Evolutionary conservation across 2,329 filamentous ascomycete species (phyloP).

Genomic region (Sordariomycetes sp.): DNA sequence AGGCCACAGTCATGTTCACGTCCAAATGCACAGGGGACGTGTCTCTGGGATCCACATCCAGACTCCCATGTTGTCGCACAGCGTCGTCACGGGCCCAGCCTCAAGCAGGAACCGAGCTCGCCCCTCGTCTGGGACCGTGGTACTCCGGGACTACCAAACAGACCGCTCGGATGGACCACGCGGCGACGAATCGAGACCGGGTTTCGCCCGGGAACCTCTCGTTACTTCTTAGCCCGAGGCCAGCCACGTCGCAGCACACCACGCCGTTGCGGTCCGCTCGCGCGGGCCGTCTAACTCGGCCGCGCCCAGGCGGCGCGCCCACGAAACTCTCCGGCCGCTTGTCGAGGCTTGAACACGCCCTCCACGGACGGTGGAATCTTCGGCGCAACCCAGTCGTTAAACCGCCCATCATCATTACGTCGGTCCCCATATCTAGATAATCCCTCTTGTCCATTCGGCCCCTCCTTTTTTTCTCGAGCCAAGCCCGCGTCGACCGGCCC

Average conservation of each 20-base stretch:
- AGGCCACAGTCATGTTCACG: neutral
- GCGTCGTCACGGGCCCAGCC: neutral
- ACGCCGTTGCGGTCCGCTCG: no score
- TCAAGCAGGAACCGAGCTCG: neutral
- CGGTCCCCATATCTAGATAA: neutral
- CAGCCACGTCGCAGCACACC: neutral
- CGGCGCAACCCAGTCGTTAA: neutral
- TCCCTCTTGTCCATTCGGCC: neutral
- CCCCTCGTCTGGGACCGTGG: neutral
- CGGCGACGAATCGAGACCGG: neutral
- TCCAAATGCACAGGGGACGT: neutral
- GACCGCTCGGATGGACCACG: neutral
- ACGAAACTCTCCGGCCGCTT: no score
- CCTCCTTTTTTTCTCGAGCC: neutral
- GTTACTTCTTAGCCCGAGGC: neutral
- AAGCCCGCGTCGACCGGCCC: neutral
- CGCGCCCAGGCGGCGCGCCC: neutral
- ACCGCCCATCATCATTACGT: neutral
- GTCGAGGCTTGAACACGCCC: neutral
- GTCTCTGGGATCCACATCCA: neutral
- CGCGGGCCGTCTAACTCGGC: no score
- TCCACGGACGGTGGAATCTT: neutral
- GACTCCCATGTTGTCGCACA: neutral
- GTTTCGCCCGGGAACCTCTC: neutral
- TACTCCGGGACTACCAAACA: neutral